Base-by-base conservation (phyloP, 2,329 filamentous ascomycete genomes). In the Colletotrichum sp. region DNA sequence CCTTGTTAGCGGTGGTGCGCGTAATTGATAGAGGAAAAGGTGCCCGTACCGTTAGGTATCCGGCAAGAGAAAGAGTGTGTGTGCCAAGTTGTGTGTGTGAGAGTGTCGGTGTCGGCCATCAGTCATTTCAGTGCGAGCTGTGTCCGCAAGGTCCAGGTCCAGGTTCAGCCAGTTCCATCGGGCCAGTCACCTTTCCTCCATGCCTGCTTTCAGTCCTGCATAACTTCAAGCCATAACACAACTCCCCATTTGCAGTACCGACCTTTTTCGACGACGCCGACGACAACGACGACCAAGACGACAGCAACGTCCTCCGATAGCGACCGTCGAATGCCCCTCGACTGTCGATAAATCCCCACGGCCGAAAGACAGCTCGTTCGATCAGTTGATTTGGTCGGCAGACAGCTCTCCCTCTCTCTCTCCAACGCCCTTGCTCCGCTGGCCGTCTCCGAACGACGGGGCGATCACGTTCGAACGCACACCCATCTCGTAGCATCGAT, bases 371-470 rank as follows among this genome's bases (percentile, higher is more conserved):
- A 24, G n/a, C 27, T n/a, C 58, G 43, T 38, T 55, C 71, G 72
- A 74, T 51, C 63, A 61, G 62, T 72, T 74, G 69, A 74, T 74
- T 72, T 67, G 57, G 68, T 59, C 36, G 57, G 66, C 43, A n/a
- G 43, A 51, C 43, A 51, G 43, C 43, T 51, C 43, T 51, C 43
- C 43, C 43, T 51, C 11, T 21, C 11, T 51, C 18, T 31, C 27
- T 51, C 47, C 31, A 33, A 27, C 47, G 57, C 66, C 24, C n/a
- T 34, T 47, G 51, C 21, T 43, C 63, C 55, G 61, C 54, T 70
- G 61, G 51, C 61, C 18, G 29, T 27, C 36, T 47, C 34, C 70
- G 38, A 66, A 29, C 29, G 36, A 64, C 61, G 36, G 61, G 61
- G 61, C 61, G 36, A 24, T 27, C 38, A 66, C 63, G 43, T 24